phyloP scores from a whole-genome alignment of 768 basidiomycete genomes.

The Rossbeevera mucosa region DNA sequence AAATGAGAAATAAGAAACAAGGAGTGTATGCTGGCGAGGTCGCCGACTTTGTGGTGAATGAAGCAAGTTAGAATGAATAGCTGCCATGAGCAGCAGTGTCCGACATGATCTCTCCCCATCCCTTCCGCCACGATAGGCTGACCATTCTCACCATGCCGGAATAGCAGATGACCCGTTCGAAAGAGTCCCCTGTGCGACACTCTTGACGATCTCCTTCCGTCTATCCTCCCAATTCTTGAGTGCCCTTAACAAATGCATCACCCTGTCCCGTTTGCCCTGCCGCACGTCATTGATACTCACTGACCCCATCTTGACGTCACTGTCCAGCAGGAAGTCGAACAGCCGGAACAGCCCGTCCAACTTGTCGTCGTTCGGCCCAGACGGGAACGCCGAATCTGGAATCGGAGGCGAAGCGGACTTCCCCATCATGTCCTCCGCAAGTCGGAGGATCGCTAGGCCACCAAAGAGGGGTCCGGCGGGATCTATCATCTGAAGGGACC shows the following conservation, averaged over 20 bases:
- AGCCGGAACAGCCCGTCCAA: constrained; percentile 83
- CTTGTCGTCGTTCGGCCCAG: constrained; percentile 65
- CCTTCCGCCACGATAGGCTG: too few species aligned
- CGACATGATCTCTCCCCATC: background rate
- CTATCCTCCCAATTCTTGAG: constrained; percentile 81
- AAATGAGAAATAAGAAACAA: constrained; percentile 4
- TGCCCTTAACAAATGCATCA: constrained; percentile 72
- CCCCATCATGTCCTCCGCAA: constrained; percentile 79
- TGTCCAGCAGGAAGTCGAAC: constrained; percentile 90
- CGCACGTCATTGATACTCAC: constrained; percentile 93
- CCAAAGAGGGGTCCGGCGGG: constrained; percentile 41
- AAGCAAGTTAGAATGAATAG: background rate
- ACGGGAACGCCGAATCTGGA: constrained; percentile 74
- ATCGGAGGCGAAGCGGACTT: constrained; percentile 64
- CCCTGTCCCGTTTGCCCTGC: constrained; percentile 75
- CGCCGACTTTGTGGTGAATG: constrained; percentile 2
- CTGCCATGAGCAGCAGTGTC: background rate
- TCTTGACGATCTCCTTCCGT: constrained; percentile 49
- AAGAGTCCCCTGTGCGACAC: constrained; percentile 40
- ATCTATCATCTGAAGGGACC: constrained; percentile 52
- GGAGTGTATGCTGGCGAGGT: constrained; percentile 18
- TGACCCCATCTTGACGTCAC: constrained; percentile 85
- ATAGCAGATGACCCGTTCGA: constrained; percentile 2
- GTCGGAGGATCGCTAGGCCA: constrained; percentile 77
- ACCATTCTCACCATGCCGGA: constrained; percentile 2